Percentiles rank a stretch among this genome's conserved stretches.
phyloP scores from a whole-genome alignment of 2,329 filamentous ascomycete species.

The Ophiobolus disseminans region DNA sequence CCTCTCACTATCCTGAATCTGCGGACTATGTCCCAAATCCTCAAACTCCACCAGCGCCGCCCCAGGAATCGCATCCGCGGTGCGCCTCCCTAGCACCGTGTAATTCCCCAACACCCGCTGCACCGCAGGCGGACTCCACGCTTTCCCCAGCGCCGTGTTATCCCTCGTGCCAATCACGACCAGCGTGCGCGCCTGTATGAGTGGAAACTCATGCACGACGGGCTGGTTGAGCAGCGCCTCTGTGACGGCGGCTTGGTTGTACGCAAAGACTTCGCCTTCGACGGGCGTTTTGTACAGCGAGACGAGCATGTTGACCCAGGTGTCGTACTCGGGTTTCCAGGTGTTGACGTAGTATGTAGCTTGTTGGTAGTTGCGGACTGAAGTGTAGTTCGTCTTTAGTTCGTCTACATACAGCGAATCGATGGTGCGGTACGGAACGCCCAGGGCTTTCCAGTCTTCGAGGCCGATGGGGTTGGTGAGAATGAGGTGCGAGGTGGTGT shows the following conservation, averaged over 20 bases:
- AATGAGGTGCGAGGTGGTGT: conserved; percentile 53
- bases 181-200: conserved; percentile 56
- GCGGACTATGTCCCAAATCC: conserved; percentile 60
- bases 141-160: conserved; percentile 62
- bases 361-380: conserved; percentile 37
- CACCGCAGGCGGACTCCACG: conserved; percentile 51
- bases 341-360: conserved; percentile 41
- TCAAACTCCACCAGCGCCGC: conserved; percentile 56
- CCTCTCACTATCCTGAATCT: conserved; percentile 58
- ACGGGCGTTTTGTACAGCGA: conserved; percentile 59
- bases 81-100: conserved; percentile 57
- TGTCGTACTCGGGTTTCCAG: conserved; percentile 60
- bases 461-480: conserved; percentile 61
- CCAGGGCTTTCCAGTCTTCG: conserved; percentile 58
- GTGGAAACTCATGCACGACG: conserved; percentile 59
- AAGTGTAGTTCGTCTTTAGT: conserved; percentile 30
- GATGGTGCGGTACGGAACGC: conserved; percentile 32
- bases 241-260: conserved; percentile 59
- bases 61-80: conserved; percentile 54
- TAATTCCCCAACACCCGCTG: conserved; percentile 56
- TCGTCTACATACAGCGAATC: conserved; percentile 28
- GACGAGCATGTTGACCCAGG: conserved; percentile 63
- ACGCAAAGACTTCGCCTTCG: conserved; percentile 52
- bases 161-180: conserved; percentile 61
- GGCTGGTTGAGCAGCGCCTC: conserved; percentile 64